phyloP scores from a whole-genome alignment of 345 rosid species.

The Syzygium oleosum region DNA sequence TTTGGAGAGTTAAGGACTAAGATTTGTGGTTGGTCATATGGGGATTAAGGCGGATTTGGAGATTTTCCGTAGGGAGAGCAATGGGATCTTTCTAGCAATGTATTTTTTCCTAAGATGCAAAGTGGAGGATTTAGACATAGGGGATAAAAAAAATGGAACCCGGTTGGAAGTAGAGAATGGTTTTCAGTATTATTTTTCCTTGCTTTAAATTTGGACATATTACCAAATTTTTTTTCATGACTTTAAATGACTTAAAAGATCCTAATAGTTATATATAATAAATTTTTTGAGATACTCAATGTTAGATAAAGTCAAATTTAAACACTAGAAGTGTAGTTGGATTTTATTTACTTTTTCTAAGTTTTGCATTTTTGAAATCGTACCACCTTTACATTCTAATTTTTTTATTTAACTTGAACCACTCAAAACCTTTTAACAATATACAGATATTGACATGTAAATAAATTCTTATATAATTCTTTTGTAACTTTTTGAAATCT shows the following conservation, averaged over 20 bases:
- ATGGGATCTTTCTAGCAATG: neutral
- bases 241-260: neutral
- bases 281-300: neutral
- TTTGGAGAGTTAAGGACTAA: neutral
- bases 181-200: neutral
- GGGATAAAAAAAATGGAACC: neutral
- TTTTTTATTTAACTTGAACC: neutral
- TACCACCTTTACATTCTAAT: neutral
- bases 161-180: neutral
- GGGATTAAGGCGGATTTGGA: neutral
- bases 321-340: neutral
- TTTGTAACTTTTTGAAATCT: neutral
- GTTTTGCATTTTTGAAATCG: neutral
- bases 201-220: neutral
- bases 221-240: neutral
- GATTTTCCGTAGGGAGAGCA: neutral
- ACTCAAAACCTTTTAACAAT: neutral
- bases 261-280: neutral
- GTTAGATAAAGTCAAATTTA: neutral
- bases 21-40: neutral
- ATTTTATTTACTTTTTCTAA: neutral
- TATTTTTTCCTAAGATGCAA: neutral
- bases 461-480: neutral
- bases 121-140: neutral
- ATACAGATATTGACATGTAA: neutral